Base-by-base conservation (phyloP, 352 stramenopile species). In the Phytophthora colocasiae region DNA sequence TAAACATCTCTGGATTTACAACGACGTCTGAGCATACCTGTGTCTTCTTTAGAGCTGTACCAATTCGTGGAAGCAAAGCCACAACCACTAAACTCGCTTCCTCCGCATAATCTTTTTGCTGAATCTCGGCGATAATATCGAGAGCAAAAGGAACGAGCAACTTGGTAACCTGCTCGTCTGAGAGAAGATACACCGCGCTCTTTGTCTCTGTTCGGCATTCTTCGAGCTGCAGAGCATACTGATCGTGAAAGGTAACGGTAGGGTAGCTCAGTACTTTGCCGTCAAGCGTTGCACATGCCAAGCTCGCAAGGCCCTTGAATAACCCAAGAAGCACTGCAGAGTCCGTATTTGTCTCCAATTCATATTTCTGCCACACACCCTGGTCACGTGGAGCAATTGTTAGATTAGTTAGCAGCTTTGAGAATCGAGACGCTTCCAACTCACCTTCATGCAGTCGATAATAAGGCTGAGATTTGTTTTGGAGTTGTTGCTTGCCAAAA, bases 381-480 rank as follows among this genome's bases (percentile, higher is more conserved):
- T 87, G 54, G 7, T 4, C 22, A 52, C 15, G 22, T 49, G 1
- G 34, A 53, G 51, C 27, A 26, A 43, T 26, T 39, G n/a, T 32
- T 56, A 26, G 24, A 29, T 47, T 24, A 49, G 19, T 49, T 26
- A 46, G 31, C n/a, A 27, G 22, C 36, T 26, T 12, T 8, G 4
- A 31, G 45, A 27, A 39, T 53, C 24, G 1, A 5, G 4, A 14
- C 26, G 9, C 19, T 15, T 17, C 24, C 19, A 12, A 3, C 32
- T 40, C 47, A 92, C 87, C 81, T 92, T 93, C 58, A 93, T 87
- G 50, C 83, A 91, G 26, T 95, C 83, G 6, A 95, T 59, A 9
- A 93, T 31, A 32, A 87, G 7, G 4, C 65, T 12, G n/a, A 93
- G 46, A 53, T 89, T 95, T 29, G 70, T 49, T 57, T 93, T 95